Conservation (phyloP, 2,329 filamentous ascomycete genomes). For the Rutstroemia sp. region DNA sequence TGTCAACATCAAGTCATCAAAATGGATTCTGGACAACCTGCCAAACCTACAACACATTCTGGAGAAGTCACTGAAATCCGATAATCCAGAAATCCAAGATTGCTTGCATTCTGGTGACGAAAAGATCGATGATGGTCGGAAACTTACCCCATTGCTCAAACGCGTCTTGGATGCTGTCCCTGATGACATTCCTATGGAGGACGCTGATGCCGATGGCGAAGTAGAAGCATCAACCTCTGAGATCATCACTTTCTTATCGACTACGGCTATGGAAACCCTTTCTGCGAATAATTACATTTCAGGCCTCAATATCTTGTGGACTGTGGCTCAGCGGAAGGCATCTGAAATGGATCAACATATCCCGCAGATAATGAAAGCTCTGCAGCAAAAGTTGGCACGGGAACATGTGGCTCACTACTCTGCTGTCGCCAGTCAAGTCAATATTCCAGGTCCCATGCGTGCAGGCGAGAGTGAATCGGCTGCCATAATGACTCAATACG, state of each 20-base stretch:
- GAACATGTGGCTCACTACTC: slow-evolving; percentile 81
- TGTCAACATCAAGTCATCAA: slow-evolving; percentile 77
- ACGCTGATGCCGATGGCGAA: slow-evolving; percentile 77
- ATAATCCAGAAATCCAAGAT: slow-evolving; percentile 89
- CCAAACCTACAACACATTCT: slow-evolving; percentile 75
- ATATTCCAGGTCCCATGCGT: slow-evolving; percentile 28
- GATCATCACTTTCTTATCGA: slow-evolving; percentile 75
- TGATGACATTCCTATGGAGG: slow-evolving; percentile 65
- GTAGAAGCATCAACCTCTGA: slow-evolving; percentile 77
- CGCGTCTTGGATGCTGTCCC: slow-evolving; percentile 86
- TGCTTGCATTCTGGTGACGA: slow-evolving; percentile 72
- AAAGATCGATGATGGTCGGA: slow-evolving; percentile 59
- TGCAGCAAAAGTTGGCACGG: slow-evolving; percentile 85
- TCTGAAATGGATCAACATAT: slow-evolving; percentile 88
- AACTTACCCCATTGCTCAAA: slow-evolving; percentile 68
- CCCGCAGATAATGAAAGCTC: slow-evolving; percentile 78
- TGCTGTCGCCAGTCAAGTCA: slow-evolving; percentile 45
- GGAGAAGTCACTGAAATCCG: slow-evolving; percentile 81
- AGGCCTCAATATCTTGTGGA: slow-evolving; percentile 91
- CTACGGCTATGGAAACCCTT: slow-evolving; percentile 81
- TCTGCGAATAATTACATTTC: slow-evolving; percentile 75
- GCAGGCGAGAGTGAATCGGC: slow-evolving; percentile 41
- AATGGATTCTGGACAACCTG: slow-evolving; percentile 81
- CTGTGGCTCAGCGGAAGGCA: slow-evolving; percentile 75
- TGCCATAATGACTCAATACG: slow-evolving; percentile 61